Conservation (phyloP, 331 rosid genomes). For the Ulmus americana region DNA sequence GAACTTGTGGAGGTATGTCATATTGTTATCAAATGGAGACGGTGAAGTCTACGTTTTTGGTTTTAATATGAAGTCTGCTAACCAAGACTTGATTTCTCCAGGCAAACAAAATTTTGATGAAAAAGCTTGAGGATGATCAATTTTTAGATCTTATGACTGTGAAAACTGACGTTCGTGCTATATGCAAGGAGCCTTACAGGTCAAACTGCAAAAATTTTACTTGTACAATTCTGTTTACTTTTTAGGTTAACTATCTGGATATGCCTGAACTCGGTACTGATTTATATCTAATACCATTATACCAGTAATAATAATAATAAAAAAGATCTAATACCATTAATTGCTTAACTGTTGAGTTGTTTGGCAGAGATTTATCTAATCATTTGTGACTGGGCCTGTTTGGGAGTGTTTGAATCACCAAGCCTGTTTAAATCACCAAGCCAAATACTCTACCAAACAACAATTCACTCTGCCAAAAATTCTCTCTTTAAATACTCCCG, state of each 20-base stretch:
- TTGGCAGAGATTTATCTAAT: too few relatives aligned
- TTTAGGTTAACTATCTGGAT: conserved; percentile 2
- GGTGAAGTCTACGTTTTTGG: conserved; percentile 11
- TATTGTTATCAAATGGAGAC: conserved; percentile 13
- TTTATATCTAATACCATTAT: too few relatives aligned
- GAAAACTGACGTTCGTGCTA: conserved; percentile 72
- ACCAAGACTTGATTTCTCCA: conserved; percentile 34
- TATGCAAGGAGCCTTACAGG: conserved; percentile 97
- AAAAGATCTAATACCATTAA: too few relatives aligned
- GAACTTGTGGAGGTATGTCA: conserved; percentile 76
- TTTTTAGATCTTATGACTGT: conserved; percentile 77
- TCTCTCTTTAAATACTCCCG: too few relatives aligned
- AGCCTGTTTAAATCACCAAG: too few relatives aligned
- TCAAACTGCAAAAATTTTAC: conserved; percentile 29
- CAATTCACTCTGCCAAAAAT: too few relatives aligned
- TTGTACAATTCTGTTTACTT: background rate
- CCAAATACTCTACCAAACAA: too few relatives aligned
- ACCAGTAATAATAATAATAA: too few relatives aligned
- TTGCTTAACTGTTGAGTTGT: too few relatives aligned
- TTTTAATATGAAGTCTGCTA: conserved; percentile 26
- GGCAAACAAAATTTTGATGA: conserved; percentile 78
- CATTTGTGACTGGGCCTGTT: too few relatives aligned
- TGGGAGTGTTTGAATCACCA: too few relatives aligned
- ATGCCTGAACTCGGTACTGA: background rate
- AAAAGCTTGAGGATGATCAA: conserved; percentile 92